Evolutionary conservation across 2,329 filamentous ascomycete genomes (phyloP), one percentile per base, ranked within the genome.

Genomic region (Aspergillus sp.): DNA sequence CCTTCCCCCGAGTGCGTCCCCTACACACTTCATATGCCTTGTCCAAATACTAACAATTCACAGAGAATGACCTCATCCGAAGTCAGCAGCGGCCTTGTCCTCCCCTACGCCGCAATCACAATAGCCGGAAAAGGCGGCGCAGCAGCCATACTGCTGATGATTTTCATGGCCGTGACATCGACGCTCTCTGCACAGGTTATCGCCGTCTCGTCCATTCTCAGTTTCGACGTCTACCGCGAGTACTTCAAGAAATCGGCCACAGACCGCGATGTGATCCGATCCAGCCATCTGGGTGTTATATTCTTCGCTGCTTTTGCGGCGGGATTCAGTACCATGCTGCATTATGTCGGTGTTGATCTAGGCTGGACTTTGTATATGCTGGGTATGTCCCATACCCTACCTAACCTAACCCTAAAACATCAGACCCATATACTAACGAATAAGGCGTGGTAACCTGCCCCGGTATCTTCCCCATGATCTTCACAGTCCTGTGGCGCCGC

Each of bases 321-420:
- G 0, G 77, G 74, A 0, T 83, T 84, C 57, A 80, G 80, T 9
- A 83, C 81, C 0, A 78, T 81, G 52, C 67, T 84, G 1, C 76
- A 84, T 67, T 82, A 84, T 46, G 82, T 80, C 0, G 80, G 81
- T 0, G 78, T 84, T 4, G 79, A 84, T 47, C 72, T 85, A 0
- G 77, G 79, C 1, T 85, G 81, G 82, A 82, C 80, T 0, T 59
- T 83, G 1, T 83, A 84, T 60, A 81, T 84, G 80, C 75, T 84
- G 0, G 76, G 71, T 72, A 65, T 35, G 62, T 51, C n/a, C 6
- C 11, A 12, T 6, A 15, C 1, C 35, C 1, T n/a, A n/a, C n/a
- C n/a, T n/a, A n/a, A 14, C 2, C 15, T 14, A 35, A 35, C 7
- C 51, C 23, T 21, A 6, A n/a, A 1, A 55, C 14, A 41, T 4